Conservation (phyloP, 306 rosid species). For the Vigna angularis region DNA sequence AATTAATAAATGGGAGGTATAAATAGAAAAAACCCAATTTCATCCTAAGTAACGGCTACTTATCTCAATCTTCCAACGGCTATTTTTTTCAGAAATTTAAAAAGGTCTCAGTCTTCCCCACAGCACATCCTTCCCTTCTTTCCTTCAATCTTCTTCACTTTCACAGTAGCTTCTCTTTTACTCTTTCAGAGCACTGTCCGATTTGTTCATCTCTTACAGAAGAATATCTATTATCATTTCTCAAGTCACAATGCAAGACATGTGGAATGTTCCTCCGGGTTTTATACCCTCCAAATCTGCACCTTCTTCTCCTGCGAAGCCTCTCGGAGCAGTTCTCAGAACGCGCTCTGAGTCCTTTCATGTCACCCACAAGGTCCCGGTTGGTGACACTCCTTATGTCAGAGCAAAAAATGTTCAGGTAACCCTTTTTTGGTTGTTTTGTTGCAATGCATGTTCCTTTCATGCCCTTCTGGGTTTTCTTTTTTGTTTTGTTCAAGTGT, state of each 20-base stretch:
- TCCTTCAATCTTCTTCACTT: too few species aligned
- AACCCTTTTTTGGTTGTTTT: background rate
- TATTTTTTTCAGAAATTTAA: background rate
- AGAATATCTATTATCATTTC: too few species aligned
- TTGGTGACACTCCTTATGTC: conserved; percentile 91
- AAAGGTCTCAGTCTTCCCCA: background rate
- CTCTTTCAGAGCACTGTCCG: too few species aligned
- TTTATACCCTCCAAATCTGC: conserved; percentile 95
- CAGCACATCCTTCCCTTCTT: background rate
- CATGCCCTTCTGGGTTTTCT: background rate
- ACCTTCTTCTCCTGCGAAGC: conserved; percentile 97
- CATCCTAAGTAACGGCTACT: background rate
- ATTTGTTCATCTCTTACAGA: too few species aligned
- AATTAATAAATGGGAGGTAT: too few species aligned
- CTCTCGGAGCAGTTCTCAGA: conserved; percentile 67
- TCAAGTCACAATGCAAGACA: conserved; percentile 43
- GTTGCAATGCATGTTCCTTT: background rate
- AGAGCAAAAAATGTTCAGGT: conserved; percentile 97
- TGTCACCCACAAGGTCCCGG: conserved; percentile 83
- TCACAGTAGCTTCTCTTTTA: too few species aligned
- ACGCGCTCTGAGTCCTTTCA: conserved; percentile 88
- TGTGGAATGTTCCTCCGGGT: conserved; percentile 98
- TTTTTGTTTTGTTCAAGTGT: background rate
- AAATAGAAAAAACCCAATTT: background rate
- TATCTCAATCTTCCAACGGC: background rate